phyloP scores from a whole-genome alignment of 441 rosid genomes.

The Populus hybrid region DNA sequence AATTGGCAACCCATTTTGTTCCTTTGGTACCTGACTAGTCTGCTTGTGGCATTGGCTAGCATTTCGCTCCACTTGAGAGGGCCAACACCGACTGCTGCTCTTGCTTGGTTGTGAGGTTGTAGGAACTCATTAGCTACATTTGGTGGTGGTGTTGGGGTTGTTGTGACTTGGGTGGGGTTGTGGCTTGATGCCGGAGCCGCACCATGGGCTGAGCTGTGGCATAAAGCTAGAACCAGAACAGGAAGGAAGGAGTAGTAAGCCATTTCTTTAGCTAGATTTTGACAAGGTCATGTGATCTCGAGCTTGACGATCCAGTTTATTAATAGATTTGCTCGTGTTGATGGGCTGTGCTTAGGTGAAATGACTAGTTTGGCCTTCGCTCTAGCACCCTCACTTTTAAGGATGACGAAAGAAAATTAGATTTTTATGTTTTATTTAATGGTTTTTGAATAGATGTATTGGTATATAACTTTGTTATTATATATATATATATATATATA shows the following conservation, averaged over 20 bases:
- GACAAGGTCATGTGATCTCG: neutral
- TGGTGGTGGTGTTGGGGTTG: slow-evolving; percentile 12
- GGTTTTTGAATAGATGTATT: too few relatives aligned
- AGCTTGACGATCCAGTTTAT: neutral
- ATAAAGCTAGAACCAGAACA: slow-evolving; percentile 27
- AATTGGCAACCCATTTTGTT: slow-evolving; percentile 60
- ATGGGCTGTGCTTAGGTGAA: neutral
- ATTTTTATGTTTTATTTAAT: too few relatives aligned
- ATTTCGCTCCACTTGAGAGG: slow-evolving; percentile 62
- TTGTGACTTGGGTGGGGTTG: neutral
- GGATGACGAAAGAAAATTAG: too few relatives aligned
- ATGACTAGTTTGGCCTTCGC: neutral
- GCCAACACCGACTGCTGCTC: slow-evolving; percentile 59
- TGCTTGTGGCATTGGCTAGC: slow-evolving; percentile 47
- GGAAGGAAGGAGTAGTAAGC: slow-evolving; percentile 15
- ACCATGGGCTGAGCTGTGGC: slow-evolving; percentile 23
- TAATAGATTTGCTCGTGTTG: neutral
- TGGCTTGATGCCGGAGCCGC: slow-evolving; percentile 14
- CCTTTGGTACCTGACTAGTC: slow-evolving; percentile 58
- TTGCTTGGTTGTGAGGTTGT: slow-evolving; percentile 67
- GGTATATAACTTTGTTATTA: too few relatives aligned
- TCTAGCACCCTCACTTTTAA: neutral
- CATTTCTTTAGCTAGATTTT: slow-evolving; percentile 17
- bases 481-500: too few relatives aligned
- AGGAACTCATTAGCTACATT: slow-evolving; percentile 45